Evolutionary conservation across 2,329 filamentous ascomycete species (phyloP).

Genomic region (Cercospora sp.): DNA sequence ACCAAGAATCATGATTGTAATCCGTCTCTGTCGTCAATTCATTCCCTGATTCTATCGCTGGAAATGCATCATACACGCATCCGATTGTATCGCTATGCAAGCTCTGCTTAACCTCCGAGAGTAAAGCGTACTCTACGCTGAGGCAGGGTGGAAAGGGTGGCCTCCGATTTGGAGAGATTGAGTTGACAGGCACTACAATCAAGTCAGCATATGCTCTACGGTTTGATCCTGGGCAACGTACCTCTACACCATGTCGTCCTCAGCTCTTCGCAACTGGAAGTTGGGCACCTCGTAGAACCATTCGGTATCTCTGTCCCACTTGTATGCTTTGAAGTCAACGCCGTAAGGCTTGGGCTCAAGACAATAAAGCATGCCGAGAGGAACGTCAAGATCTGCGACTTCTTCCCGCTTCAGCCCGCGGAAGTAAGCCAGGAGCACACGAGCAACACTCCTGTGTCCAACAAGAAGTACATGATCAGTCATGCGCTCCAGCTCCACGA

Average conservation of each 20-base stretch:
- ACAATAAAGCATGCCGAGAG: constrained; percentile 88
- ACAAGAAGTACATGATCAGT: constrained; percentile 93
- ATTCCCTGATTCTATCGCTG: constrained; percentile 3
- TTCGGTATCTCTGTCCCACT: constrained; percentile 73
- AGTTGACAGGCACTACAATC: constrained; percentile 17
- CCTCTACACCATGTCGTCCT: constrained; percentile 38
- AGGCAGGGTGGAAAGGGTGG: constrained; percentile 14
- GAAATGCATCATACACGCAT: constrained; percentile 9
- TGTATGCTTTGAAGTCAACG: constrained; percentile 93
- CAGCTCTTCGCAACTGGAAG: constrained; percentile 69
- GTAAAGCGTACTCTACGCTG: constrained; percentile 12
- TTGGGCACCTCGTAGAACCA: constrained; percentile 86
- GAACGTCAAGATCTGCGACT: constrained; percentile 91
- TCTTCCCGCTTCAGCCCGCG: constrained; percentile 87
- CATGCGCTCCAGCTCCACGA: constrained; percentile 95
- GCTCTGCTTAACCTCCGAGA: background rate
- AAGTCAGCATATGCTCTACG: background rate
- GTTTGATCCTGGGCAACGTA: background rate
- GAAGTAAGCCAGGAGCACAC: constrained; percentile 94
- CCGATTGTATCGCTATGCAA: background rate
- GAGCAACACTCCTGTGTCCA: constrained; percentile 86
- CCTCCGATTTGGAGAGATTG: constrained; percentile 15
- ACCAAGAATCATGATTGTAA: constrained; percentile 2
- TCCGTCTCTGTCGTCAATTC: constrained; percentile 12
- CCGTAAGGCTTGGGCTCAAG: constrained; percentile 98